Conservation (phyloP, 2,329 filamentous ascomycete genomes). For the Aspergillus jensenii region DNA sequence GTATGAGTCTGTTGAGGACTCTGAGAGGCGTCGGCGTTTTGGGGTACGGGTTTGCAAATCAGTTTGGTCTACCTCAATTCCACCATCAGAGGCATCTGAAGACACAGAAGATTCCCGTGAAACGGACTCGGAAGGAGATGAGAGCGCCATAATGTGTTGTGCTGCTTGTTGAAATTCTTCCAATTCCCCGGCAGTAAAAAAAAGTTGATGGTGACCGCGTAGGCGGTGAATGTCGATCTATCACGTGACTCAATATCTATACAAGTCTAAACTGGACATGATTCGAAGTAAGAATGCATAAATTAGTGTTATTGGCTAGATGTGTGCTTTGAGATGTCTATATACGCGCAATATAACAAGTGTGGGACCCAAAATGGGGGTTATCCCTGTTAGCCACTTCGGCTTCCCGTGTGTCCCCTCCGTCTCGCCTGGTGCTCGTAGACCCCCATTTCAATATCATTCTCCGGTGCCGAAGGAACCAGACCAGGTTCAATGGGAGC, state of each 20-base stretch:
- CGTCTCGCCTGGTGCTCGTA: conserved; percentile 36
- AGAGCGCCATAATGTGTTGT: conserved; percentile 28
- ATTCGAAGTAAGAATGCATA: neutral
- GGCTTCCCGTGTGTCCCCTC: conserved; percentile 30
- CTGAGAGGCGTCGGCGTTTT: conserved; percentile 42
- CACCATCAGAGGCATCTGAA: conserved; percentile 21
- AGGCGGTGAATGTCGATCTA: conserved; percentile 23
- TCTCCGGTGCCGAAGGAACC: conserved; percentile 31
- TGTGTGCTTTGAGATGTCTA: neutral
- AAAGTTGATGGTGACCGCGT: conserved; percentile 21
- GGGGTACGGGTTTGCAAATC: conserved; percentile 31
- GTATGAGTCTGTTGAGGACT: conserved; percentile 35
- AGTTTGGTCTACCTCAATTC: conserved; percentile 19
- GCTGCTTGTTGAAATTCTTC: conserved; percentile 13
- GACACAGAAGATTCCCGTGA: conserved; percentile 21
- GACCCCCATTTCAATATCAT: conserved; percentile 42
- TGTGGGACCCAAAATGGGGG: neutral
- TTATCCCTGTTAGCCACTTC: neutral
- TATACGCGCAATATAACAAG: neutral
- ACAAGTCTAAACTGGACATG: neutral
- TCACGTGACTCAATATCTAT: conserved; percentile 2
- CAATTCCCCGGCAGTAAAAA: conserved; percentile 34
- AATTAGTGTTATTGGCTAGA: neutral
- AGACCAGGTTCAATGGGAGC: conserved; percentile 14
- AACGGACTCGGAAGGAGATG: conserved; percentile 20